These are phyloP conservation scores for Didymella glomerata DNA, from an alignment of 2,329 filamentous ascomycete species.

Conservation along the genomic window DNA sequence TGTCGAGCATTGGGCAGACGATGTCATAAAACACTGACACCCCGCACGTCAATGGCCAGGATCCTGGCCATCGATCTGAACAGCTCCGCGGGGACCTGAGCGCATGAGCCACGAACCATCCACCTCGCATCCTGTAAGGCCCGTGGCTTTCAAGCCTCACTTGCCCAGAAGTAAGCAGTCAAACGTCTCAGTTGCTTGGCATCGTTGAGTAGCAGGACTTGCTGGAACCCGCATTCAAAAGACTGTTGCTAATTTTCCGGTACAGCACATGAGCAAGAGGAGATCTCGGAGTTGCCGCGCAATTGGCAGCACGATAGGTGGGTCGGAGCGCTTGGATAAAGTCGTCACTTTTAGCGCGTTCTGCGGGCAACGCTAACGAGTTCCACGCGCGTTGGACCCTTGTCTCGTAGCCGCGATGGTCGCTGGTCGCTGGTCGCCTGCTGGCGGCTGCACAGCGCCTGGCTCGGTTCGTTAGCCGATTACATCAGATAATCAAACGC, in stretches of 20 bases:
- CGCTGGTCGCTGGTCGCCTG: slow-evolving; percentile 10
- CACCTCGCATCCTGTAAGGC: not conserved
- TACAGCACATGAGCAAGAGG: not conserved
- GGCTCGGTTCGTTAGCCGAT: slow-evolving; percentile 19
- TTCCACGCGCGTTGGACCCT: slow-evolving; percentile 11
- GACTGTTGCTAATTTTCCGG: not conserved
- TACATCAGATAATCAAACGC: slow-evolving; percentile 8
- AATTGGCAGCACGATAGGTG: slow-evolving; percentile 5
- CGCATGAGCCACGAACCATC: slow-evolving; percentile 11
- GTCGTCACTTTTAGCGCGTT: slow-evolving; percentile 6
- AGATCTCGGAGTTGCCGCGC: slow-evolving; percentile 7
- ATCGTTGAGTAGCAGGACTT: not conserved
- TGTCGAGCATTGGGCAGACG: slow-evolving; percentile 1
- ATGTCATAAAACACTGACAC: slow-evolving; percentile 1
- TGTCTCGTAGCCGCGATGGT: slow-evolving; percentile 15
- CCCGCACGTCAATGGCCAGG: slow-evolving; percentile 1
- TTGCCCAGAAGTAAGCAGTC: not conserved
- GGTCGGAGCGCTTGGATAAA: slow-evolving; percentile 10
- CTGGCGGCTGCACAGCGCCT: slow-evolving; percentile 21
- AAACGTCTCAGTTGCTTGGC: not conserved
- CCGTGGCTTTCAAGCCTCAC: slow-evolving; percentile 1
- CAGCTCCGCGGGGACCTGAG: slow-evolving; percentile 8
- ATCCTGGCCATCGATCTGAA: slow-evolving; percentile 18
- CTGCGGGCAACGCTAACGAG: slow-evolving; percentile 14
- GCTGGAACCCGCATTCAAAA: no score